Evolutionary conservation across 495 filamentous ascomycete species (phyloP), one percentile per base, ranked within the genome.

Genomic region (Neurospora tetrasperma): DNA sequence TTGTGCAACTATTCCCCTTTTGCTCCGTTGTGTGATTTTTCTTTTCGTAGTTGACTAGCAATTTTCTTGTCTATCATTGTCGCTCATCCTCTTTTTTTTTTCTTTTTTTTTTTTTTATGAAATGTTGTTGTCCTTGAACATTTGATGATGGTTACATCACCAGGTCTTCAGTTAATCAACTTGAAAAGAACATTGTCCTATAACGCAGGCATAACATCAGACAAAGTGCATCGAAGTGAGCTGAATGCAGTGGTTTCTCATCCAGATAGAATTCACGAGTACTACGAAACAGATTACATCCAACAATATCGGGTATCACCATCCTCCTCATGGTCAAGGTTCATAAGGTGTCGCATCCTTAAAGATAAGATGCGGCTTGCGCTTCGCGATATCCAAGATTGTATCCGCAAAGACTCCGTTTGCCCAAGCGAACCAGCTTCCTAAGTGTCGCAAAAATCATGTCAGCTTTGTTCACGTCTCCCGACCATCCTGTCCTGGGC

Each of bases 371-470:
- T 96, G 87, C 16, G 96, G 96, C 81, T 93, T 93, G 80, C 95
- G 84, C 77, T 88, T 88, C 0, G 94, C 96, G 70, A 98, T 78
- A 82, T 98, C 92, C 39, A 99, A 82, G 69, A 99, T 92, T 6
- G 94, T 97, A 83, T 96, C 92, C 14, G 95, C 92, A 82, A 96
- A 98, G 41, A 99, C 93, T 0, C 93, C 94, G 76, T 98, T 98
- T 20, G 96, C 96, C 96, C 95, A 98, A 14, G 96, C 93, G 80
- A 99, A 98, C 96, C 96, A 99, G 72, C 90, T 91, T 71, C 92
- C 89, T 91, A 59, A 38, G n/a, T 41, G 23, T 20, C 59, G 23
- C 12, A 48, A 48, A 69, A 39, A 16, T 69, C 35, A 40, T 42
- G 74, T 86, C 76, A 87, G 80, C 72, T 71, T 71, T 41, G 54